These are phyloP conservation scores for Plantago major DNA, from an alignment of 257 asterid genomes.

Conservation along the genomic window DNA sequence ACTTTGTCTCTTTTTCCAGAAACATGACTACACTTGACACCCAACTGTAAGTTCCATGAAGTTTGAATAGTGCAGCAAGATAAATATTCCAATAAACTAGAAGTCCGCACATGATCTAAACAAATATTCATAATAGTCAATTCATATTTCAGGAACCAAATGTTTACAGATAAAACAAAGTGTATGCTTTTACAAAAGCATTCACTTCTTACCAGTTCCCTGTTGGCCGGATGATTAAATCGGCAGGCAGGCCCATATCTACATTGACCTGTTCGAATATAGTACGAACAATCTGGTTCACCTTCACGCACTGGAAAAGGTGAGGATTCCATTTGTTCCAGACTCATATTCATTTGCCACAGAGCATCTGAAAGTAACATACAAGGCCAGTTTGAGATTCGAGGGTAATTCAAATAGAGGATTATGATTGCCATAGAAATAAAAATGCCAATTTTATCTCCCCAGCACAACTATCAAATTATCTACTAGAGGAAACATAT, in stretches of 20 bases:
- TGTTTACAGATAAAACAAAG: not conserved
- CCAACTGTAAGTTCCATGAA: not conserved
- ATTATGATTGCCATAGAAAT: conserved; percentile 8
- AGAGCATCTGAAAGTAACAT: conserved; percentile 38
- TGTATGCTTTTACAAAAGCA: not conserved
- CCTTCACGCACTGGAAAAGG: conserved; percentile 83
- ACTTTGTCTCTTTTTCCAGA: not conserved
- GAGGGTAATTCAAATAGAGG: conserved; percentile 10
- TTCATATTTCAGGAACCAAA: not conserved
- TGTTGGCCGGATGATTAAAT: conserved; percentile 80
- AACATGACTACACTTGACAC: not conserved
- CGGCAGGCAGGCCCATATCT: conserved; percentile 85
- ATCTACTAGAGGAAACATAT: not conserved
- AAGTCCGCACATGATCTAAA: too few relatives aligned
- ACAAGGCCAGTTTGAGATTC: conserved; percentile 27
- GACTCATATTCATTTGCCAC: conserved; percentile 55
- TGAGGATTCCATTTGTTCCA: conserved; percentile 64
- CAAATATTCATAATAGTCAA: too few relatives aligned
- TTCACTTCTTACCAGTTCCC: conserved; percentile 54
- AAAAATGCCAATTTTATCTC: not conserved
- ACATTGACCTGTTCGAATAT: conserved; percentile 84
- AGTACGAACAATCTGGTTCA: conserved; percentile 82
- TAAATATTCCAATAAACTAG: not conserved
- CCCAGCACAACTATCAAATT: not conserved
- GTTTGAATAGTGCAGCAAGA: conserved; percentile 1